Evolutionary conservation across 2,329 filamentous ascomycete genomes (phyloP), one percentile per base, ranked within the genome.

Genomic region (Aureobasidium sp.): DNA sequence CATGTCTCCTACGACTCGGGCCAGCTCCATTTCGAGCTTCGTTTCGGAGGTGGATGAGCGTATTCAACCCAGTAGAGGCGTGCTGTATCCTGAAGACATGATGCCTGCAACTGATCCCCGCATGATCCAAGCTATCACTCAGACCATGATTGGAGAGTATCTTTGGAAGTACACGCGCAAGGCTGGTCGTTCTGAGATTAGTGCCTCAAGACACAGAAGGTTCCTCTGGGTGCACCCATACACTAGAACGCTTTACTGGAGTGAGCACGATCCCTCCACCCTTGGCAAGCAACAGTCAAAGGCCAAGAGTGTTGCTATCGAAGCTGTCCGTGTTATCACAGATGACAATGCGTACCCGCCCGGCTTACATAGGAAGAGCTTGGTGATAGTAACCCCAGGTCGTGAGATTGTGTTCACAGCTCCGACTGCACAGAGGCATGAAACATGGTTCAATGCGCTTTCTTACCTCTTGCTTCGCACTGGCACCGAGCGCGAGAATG

Each of bases 181-280:
- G 78, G 83, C 92, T 64, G 92, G 92, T n/a, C 87, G 93, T 27
- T 64, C 56, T 20, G 89, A 92, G 66, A 86, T 96, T 76, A 97
- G 92, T 0, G 88, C 87, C 68, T 96, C 92, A 62, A 85, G 94
- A 59, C 94, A 99, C 75, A 86, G 90, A 65, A 87, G 94, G 36
- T 99, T 97, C 81, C 99, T 99, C 82, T 99, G 94, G 94, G 90
- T 99, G 26, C 94, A 99, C 72, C 94, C 94, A 0, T 99, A 97
- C 76, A 99, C 93, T 3, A 85, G 92, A 55, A 97, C 93, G 5
- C 76, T 99, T 69, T 97, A 97, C 81, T 99, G 94, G 94, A 96
- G 92, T 72, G 89, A 96, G 67, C 83, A 87, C 60, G 92, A 97
- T 72, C 94, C 94, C 7, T 87, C 89, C 34, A 83, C 81, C 51